Evolutionary conservation across 441 rosid genomes (phyloP), one percentile per base, ranked within the genome.

Genomic region (Brassica balearica): DNA sequence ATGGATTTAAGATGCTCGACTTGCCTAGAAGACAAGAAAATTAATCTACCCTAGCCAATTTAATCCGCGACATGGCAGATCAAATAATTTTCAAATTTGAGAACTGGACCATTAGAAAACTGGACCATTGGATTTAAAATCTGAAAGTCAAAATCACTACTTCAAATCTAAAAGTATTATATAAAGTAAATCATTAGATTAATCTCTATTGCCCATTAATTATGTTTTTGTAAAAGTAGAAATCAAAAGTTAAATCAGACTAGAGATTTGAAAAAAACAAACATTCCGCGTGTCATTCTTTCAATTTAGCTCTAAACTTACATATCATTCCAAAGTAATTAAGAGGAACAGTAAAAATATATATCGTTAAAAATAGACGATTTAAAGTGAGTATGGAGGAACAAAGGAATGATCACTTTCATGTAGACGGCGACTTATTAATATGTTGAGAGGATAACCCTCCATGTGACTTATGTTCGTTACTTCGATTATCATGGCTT

Each of bases 391-490:
- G 34, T 14, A 53, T 62, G 59, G 66, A 64, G 46, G 66, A 38
- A 64, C 5, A 69, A 70, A 69, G 25, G 75, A 76, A 69, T 53
- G 34, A 59, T 71, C 81, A 65, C 34, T 72, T 46, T 78, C 81
- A 72, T 14, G 68, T 41, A 58, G 81, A 72, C 61, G 68, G 68
- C 38, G 77, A 77, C 77, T 63, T 70, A 71, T 58, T 12, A 56
- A 22, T 46, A 61, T 36, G 75, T 69, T 59, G 63, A 63, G 55
- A 64, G 22, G 22, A 59, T 51, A 69, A 58, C 27, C 29, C 58
- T 76, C 76, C 81, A 77, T 78, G 77, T 71, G 77, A 66, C 62
- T 78, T 62, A 12, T 38, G 75, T 63, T 53, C 60, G 20, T 22
- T 51, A 51, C 17, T 55, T 65, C 58, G 46, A 77, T 56, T 64